phyloP scores from a whole-genome alignment of 768 basidiomycete species.

The Mycena epipterygia region DNA sequence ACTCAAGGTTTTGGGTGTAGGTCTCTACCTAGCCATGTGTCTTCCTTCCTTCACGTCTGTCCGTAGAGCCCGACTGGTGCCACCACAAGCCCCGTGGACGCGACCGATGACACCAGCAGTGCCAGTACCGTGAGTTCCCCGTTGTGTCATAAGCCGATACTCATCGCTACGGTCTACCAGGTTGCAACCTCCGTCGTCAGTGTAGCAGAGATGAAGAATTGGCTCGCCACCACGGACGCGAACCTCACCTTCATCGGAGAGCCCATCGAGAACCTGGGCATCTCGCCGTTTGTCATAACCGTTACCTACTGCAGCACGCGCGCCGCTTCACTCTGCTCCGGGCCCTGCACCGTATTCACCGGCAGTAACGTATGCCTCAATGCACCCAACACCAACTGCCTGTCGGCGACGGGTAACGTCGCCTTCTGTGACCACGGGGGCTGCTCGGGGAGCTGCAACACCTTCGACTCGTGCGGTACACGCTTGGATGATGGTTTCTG shows the following conservation, averaged over 20 bases:
- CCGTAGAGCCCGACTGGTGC: no score
- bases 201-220: background rate
- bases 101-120: no score
- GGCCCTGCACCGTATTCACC: conserved; percentile 48
- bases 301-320: conserved; percentile 47
- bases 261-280: background rate
- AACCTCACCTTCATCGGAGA: background rate
- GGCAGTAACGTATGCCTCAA: conserved; percentile 45
- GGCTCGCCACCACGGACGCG: conserved; percentile 1
- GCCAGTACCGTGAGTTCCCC: no score
- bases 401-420: conserved; percentile 46
- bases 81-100: no score
- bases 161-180: no score
- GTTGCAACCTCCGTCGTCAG: background rate
- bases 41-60: no score
- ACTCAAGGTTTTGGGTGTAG: no score
- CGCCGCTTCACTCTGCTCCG: conserved; percentile 43
- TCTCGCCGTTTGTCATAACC: conserved; percentile 24
- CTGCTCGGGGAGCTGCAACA: conserved; percentile 45
- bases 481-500: conserved; percentile 45
- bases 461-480: conserved; percentile 38
- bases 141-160: no score
- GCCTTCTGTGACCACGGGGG: conserved; percentile 43
- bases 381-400: conserved; percentile 47
- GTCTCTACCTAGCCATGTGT: no score